These are phyloP conservation scores for Inga laurina DNA, from an alignment of 306 rosid species.

Conservation along the genomic window DNA sequence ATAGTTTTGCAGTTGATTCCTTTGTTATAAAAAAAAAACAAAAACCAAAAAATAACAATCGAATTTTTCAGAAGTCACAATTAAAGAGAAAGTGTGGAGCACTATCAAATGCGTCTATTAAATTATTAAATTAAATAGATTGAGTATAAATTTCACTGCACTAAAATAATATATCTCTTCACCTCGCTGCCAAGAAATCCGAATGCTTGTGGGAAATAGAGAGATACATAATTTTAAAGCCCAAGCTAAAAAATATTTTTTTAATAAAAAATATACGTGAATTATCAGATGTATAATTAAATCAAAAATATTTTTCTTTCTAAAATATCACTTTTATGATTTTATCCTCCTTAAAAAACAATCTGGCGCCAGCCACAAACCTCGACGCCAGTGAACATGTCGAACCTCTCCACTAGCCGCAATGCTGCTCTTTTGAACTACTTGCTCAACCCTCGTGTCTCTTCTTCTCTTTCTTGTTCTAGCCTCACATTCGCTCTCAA, in stretches of 20 bases:
- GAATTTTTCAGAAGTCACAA: neutral
- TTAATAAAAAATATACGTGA: neutral
- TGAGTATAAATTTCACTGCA: neutral
- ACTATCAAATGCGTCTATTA: neutral
- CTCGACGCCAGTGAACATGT: constrained; percentile 13
- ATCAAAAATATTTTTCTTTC: neutral
- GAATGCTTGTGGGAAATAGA: neutral
- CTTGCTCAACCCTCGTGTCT: neutral
- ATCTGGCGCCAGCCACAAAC: constrained; percentile 2
- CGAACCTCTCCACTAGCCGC: constrained; percentile 9
- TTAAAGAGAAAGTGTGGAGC: neutral
- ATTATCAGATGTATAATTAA: neutral
- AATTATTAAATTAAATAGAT: neutral
- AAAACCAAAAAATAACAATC: neutral
- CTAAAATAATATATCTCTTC: neutral
- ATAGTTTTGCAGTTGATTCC: no score
- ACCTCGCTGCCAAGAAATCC: neutral
- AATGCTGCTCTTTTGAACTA: neutral
- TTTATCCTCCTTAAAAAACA: neutral
- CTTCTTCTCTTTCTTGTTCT: constrained; percentile 24
- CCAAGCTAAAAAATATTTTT: neutral
- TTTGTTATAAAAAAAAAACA: no score
- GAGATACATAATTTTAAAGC: no score
- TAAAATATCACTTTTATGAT: neutral
- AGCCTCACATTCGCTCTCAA: neutral